Evolutionary conservation across 2,329 filamentous ascomycete species (phyloP).

Genomic region (Fusarium sp.): DNA sequence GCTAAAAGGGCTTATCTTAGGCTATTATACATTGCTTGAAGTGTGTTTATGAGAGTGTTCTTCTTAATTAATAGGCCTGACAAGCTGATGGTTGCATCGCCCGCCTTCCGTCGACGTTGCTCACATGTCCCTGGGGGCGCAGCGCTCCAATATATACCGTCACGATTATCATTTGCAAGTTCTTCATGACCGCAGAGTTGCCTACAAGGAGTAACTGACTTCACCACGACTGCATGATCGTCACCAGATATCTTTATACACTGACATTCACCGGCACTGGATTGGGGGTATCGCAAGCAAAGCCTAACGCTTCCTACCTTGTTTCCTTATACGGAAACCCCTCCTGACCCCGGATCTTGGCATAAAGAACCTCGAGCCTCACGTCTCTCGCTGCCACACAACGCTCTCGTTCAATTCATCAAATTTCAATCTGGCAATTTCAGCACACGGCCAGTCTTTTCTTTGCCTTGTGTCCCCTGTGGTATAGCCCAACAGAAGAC

Average conservation of each 20-base stretch:
- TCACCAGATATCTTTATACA: neutral
- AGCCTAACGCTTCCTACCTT: neutral
- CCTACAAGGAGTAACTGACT: neutral
- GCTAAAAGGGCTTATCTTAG: neutral
- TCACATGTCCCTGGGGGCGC: slow-evolving; percentile 27
- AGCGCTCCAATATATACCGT: neutral
- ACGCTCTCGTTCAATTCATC: neutral
- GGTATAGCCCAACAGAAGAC: neutral
- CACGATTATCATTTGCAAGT: neutral
- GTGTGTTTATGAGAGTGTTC: neutral
- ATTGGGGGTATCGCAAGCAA: neutral
- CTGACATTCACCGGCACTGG: neutral
- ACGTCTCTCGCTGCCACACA: slow-evolving; percentile 14
- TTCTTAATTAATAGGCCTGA: neutral
- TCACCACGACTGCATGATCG: neutral
- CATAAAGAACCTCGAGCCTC: slow-evolving; percentile 12
- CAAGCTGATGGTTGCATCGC: neutral
- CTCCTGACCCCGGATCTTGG: slow-evolving; percentile 27
- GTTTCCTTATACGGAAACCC: neutral
- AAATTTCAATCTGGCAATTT: neutral
- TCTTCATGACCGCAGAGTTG: neutral
- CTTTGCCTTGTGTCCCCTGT: neutral
- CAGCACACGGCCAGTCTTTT: neutral
- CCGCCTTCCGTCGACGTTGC: slow-evolving; percentile 7
- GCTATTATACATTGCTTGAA: neutral